Evolutionary conservation across 2,329 filamentous ascomycete genomes (phyloP), one percentile per base, ranked within the genome.

Genomic region (Aspergillus melleus): DNA sequence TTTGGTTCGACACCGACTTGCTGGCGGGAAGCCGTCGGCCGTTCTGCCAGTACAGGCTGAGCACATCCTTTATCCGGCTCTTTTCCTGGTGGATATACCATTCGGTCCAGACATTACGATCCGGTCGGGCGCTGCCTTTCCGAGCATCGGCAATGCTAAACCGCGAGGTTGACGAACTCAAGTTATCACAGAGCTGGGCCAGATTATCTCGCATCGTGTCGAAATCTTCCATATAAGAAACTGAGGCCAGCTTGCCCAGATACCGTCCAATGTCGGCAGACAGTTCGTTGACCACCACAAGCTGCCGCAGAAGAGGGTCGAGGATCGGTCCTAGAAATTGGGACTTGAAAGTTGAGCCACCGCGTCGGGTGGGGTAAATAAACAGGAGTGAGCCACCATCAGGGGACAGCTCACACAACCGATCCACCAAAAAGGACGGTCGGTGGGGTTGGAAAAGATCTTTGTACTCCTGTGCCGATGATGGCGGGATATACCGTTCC

Each of bases 11-110:
- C 29, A 69, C 58, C 14, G 65, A 54, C 46, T 74, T 75, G 57
- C 64, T 70, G 2, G 65, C 61, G 8, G 75, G 71, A 4, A 74
- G 64, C 9, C 74, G 72, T 12, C 73, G 72, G 46, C 73, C 71
- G 24, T 75, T 78, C 55, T 76, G 71, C 73, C 76, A 80, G 61
- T 80, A 77, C 20, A 74, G 57, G 42, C 70, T 74, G 54, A 81
- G 70, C 5, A 82, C 76, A 30, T 83, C 81, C 60, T 84, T 80
- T 54, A 88, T 82, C 14, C 86, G 79, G 11, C 81, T 77, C 66
- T 85, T 85, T 69, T 88, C 86, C 68, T 89, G 86, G 67, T 86
- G 84, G 50, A 85, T 81, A 79, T 84, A 88, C 86, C 86, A 88
- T 58, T 87, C 83, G 32, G 81, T 80, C 86, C 86, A 89, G 2